Conservation (phyloP, 2,329 filamentous ascomycete genomes). For the Colletotrichum tabaci region DNA sequence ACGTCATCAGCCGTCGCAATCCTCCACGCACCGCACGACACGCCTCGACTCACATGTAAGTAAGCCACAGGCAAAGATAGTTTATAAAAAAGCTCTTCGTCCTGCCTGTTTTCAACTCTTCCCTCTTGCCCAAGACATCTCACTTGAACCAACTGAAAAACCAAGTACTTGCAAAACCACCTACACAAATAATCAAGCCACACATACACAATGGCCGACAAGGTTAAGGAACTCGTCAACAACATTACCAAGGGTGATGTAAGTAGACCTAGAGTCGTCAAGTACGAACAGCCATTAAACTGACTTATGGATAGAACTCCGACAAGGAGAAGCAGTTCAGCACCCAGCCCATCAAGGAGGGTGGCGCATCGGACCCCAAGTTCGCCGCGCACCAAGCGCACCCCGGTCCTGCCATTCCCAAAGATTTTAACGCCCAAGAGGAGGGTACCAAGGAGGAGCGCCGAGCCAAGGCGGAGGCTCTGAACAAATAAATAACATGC, state of each 20-base stretch:
- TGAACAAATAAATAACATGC: slow-evolving; percentile 69
- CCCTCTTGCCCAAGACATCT: neutral
- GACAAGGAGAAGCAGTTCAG: slow-evolving; percentile 61
- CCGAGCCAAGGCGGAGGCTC: slow-evolving; percentile 72
- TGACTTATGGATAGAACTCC: slow-evolving; percentile 31
- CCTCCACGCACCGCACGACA: slow-evolving; percentile 17
- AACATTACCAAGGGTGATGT: slow-evolving; percentile 42
- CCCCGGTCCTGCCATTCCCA: slow-evolving; percentile 70
- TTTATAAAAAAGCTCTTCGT: slow-evolving; percentile 32
- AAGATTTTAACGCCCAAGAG: slow-evolving; percentile 66
- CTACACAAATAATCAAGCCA: slow-evolving; percentile 11
- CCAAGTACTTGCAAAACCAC: slow-evolving; percentile 12
- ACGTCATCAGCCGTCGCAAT: slow-evolving; percentile 42
- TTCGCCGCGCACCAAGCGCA: slow-evolving; percentile 68
- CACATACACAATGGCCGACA: slow-evolving; percentile 38
- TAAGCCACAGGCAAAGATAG: slow-evolving; percentile 22
- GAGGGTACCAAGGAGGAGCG: slow-evolving; percentile 80
- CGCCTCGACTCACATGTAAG: slow-evolving; percentile 39
- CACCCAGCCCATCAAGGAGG: slow-evolving; percentile 61
- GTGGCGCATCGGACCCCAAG: slow-evolving; percentile 58
- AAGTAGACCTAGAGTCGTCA: neutral
- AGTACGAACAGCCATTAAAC: neutral
- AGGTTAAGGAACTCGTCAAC: slow-evolving; percentile 44
- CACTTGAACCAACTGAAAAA: slow-evolving; percentile 5
- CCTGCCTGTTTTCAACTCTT: neutral